phyloP scores from a whole-genome alignment of 108 stramenopile species.

The Pseudonitzschia delicatissima region DNA sequence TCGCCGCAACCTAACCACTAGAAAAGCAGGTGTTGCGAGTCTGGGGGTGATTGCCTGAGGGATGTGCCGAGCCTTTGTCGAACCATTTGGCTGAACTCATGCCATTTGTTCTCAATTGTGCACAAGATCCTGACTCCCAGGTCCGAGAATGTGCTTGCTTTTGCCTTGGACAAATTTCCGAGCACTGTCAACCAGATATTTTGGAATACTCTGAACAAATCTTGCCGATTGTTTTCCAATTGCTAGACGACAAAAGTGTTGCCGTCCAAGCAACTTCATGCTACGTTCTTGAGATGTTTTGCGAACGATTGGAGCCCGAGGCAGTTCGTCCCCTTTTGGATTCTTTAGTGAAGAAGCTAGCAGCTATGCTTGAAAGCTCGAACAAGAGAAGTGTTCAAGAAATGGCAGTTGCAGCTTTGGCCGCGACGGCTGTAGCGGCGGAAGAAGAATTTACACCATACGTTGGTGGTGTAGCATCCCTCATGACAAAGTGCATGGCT shows the following conservation, averaged over 20 bases:
- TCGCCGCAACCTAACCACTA: constrained; percentile 68
- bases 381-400: constrained; percentile 93
- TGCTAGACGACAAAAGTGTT: constrained; percentile 87
- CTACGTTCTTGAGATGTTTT: constrained; percentile 99
- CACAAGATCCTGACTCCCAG: constrained; percentile 78
- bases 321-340: constrained; percentile 89
- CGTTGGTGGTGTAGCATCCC: constrained; percentile 74
- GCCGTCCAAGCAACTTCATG: constrained; percentile 92
- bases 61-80: constrained; percentile 80
- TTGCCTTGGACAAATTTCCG: constrained; percentile 93
- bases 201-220: constrained; percentile 86
- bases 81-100: constrained; percentile 76
- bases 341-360: constrained; percentile 87
- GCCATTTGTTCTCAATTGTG: constrained; percentile 81
- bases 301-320: constrained; percentile 93
- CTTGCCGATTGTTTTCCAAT: constrained; percentile 89
- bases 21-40: constrained; percentile 95
- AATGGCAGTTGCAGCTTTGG: constrained; percentile 96
- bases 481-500: constrained; percentile 83
- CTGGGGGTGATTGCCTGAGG: constrained; percentile 96
- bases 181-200: constrained; percentile 98
- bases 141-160: constrained; percentile 98
- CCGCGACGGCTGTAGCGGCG: constrained; percentile 95
- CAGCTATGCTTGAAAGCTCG: constrained; percentile 86
- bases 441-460: constrained; percentile 96